phyloP scores from a whole-genome alignment of 495 filamentous ascomycete species.

The Penicillium samsonianum region DNA sequence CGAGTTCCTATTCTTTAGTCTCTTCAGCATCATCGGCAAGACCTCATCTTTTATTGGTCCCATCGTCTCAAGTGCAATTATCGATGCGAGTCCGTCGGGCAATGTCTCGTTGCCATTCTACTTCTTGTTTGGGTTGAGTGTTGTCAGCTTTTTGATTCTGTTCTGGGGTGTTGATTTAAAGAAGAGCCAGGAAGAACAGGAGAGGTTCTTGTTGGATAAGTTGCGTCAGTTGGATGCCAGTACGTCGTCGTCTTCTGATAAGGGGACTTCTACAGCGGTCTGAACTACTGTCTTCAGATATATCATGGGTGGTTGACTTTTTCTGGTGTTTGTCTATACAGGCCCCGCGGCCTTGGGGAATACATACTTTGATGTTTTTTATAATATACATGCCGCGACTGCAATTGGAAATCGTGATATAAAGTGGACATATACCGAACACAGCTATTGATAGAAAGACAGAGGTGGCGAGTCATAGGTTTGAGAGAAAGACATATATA shows the following conservation, averaged over 20 bases:
- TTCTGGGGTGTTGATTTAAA: constrained; percentile 56
- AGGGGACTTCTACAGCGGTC: constrained; percentile 1
- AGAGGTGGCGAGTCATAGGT: neutral
- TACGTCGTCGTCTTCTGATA: constrained; percentile 2
- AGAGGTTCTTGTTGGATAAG: constrained; percentile 31
- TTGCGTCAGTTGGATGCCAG: constrained; percentile 14
- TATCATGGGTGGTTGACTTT: constrained; percentile 6
- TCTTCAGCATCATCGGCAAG: constrained; percentile 67
- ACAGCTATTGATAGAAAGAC: neutral
- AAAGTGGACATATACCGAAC: neutral
- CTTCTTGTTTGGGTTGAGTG: constrained; percentile 59
- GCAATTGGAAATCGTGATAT: neutral
- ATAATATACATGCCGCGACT: neutral
- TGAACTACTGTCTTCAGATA: constrained; percentile 5
- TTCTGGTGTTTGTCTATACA: constrained; percentile 64
- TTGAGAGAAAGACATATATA: neutral
- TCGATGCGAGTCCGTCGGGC: constrained; percentile 55
- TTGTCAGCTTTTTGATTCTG: constrained; percentile 54
- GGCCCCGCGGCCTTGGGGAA: neutral
- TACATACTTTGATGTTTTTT: neutral
- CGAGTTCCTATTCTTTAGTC: constrained; percentile 67
- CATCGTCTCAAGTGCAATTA: constrained; percentile 64
- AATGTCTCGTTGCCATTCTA: constrained; percentile 64
- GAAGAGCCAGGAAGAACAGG: constrained; percentile 60
- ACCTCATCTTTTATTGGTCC: constrained; percentile 65